Conservation (phyloP, 108 stramenopile species). For the Cylindrotheca fusiformis region DNA sequence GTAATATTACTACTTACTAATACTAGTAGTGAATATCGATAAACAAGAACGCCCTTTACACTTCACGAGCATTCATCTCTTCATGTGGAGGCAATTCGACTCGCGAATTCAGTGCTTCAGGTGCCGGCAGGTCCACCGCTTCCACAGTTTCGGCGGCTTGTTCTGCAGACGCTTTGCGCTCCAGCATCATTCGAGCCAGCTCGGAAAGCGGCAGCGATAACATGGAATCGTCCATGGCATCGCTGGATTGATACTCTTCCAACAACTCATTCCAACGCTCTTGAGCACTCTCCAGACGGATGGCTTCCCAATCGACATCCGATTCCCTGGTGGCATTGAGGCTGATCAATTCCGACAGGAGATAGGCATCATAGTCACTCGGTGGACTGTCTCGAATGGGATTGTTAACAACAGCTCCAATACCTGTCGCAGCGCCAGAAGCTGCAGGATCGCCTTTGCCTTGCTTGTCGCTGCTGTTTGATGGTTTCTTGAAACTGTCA, state of each 20-base stretch:
- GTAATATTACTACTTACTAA: background rate
- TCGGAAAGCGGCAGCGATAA: constrained; percentile 24
- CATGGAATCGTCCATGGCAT: constrained; percentile 17
- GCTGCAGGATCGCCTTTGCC: constrained; percentile 1
- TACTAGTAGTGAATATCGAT: background rate
- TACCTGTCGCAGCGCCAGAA: constrained; percentile 4
- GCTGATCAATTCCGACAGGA: constrained; percentile 16
- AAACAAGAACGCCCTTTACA: background rate
- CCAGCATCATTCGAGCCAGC: constrained; percentile 31
- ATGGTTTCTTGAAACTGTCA: background rate
- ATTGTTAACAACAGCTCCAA: background rate
- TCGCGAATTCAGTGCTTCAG: background rate
- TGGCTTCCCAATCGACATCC: constrained; percentile 34
- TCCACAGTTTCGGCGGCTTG: constrained; percentile 60
- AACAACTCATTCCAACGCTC: constrained; percentile 46
- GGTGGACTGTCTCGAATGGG: background rate
- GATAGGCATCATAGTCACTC: constrained; percentile 17
- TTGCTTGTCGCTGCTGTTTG: background rate
- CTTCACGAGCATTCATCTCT: background rate
- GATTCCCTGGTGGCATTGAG: constrained; percentile 2
- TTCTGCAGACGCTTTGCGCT: constrained; percentile 35
- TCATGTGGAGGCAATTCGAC: constrained; percentile 36
- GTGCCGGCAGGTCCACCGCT: constrained; percentile 43
- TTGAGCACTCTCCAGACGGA: constrained; percentile 24
- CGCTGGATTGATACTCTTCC: constrained; percentile 39